Base-by-base conservation (phyloP, 2,329 filamentous ascomycete species). In the Lecanicillium sp. region DNA sequence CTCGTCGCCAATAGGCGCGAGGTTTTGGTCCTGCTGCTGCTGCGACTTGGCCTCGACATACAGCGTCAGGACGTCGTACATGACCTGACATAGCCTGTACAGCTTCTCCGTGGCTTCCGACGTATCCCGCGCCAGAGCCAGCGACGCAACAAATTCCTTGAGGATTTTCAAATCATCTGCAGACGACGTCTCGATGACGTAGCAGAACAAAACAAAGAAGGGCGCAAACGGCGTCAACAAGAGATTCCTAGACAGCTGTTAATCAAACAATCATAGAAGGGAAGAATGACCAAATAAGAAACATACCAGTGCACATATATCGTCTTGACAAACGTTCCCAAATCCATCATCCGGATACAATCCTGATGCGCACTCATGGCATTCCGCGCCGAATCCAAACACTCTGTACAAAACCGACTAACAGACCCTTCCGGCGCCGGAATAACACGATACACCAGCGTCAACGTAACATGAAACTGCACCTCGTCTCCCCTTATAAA, bases 101-200 rank as follows among this genome's bases (percentile, higher is more conserved):
- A 83, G 62, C 49, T 76, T 78, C 19, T 72, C 67, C 16, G 78
- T 68, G 3, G 73, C 70, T 49, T 80, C 72, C 2, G 77, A 81
- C 3, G 70, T 59, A 4, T 63, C 62, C 33, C 65, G 64, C 3
- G 68, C 64, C 0, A 67, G 64, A 43, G 71, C 64, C 3, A 82
- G 66, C 3, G 73, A 78, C 15, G 59, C 53, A 35, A 73, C 69
- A 46, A 83, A 82, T 2, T 71, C 65, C 27, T 68, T 64, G 1
- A 83, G 62, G 1, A 70, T 65, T 20, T 58, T 49, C 4, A 83
- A 63, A 45, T 83, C 78, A 15, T 60, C 56, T 18, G 67, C 56
- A 5, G 70, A 63, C 3, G 60, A 68, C 1, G 72, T 71, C 48
- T 79, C 73, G 33, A 76, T 68, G 38, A 75, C 60, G 43, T 73